phyloP scores from a whole-genome alignment of 2,329 filamentous ascomycete species.

The Botrytis elliptica region DNA sequence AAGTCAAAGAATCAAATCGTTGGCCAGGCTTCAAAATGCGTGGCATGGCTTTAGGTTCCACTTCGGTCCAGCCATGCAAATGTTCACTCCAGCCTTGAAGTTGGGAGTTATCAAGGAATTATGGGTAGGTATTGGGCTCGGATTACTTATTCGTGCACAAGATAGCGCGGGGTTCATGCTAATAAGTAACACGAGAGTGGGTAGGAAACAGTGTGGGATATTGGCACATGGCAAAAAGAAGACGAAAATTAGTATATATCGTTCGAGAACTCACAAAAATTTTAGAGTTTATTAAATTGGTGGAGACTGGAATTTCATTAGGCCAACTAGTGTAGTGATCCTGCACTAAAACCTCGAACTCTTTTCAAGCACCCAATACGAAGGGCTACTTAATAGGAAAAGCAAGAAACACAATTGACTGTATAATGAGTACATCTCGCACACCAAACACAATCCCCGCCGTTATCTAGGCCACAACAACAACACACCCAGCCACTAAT shows the following conservation, averaged over 20 bases:
- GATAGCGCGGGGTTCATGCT: background rate
- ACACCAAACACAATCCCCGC: background rate
- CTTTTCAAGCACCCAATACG: background rate
- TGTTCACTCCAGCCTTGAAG: background rate
- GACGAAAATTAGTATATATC: background rate
- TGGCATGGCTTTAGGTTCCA: background rate
- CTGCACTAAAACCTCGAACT: background rate
- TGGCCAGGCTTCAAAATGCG: background rate
- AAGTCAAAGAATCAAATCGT: background rate
- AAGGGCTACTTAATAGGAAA: background rate
- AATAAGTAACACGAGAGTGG: background rate
- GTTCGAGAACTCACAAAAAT: background rate
- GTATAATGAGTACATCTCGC: background rate
- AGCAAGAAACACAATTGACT: slow-evolving; percentile 1
- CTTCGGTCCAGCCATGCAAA: background rate
- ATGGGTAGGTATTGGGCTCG: background rate
- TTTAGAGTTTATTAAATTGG: background rate
- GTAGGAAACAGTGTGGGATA: background rate
- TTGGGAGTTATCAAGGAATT: background rate
- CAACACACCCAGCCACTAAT: slow-evolving; percentile 4
- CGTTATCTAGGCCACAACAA: background rate
- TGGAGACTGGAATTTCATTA: background rate
- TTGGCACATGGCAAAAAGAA: background rate
- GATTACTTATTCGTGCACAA: background rate
- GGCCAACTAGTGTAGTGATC: background rate